Evolutionary conservation across 2,329 filamentous ascomycete genomes (phyloP).

Genomic region (Xylariomycetidae sp.): DNA sequence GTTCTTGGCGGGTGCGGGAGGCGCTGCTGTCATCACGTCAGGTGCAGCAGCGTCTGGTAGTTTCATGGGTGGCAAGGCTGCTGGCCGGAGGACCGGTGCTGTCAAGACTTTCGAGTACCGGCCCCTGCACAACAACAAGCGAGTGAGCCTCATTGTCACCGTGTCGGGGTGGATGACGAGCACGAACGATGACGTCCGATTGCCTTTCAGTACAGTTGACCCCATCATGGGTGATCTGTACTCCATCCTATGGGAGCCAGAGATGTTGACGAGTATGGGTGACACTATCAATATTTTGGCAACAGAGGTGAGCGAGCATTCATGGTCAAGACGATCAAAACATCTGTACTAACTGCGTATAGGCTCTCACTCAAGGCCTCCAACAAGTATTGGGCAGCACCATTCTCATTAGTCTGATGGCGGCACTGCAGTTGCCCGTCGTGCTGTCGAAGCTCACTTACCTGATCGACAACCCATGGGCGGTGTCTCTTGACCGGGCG

Average conservation of each 20-base stretch:
- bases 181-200: conserved; percentile 89
- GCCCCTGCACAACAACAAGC: conserved; percentile 95
- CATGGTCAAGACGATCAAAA: background rate
- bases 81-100: conserved; percentile 79
- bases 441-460: conserved; percentile 91
- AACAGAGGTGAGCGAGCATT: conserved; percentile 67
- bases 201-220: conserved; percentile 94
- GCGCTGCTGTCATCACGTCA: conserved; percentile 90
- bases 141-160: conserved; percentile 91
- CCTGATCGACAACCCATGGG: conserved; percentile 97
- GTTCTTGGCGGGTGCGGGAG: conserved; percentile 87
- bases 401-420: conserved; percentile 83
- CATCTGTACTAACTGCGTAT: conserved; percentile 8
- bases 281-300: conserved; percentile 97
- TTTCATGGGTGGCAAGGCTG: conserved; percentile 78
- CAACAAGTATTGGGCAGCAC: conserved; percentile 93
- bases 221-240: conserved; percentile 98
- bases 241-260: conserved; percentile 94
- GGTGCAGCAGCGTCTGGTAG: conserved; percentile 80
- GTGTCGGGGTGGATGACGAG: conserved; percentile 98
- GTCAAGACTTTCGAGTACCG: conserved; percentile 97
- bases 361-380: conserved; percentile 91
- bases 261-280: conserved; percentile 97
- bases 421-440: conserved; percentile 84
- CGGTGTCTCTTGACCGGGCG: conserved; percentile 87